Evolutionary conservation across 208 protist species (phyloP), one percentile per base, ranked within the genome.

Genomic region (Leishmania turanica): DNA sequence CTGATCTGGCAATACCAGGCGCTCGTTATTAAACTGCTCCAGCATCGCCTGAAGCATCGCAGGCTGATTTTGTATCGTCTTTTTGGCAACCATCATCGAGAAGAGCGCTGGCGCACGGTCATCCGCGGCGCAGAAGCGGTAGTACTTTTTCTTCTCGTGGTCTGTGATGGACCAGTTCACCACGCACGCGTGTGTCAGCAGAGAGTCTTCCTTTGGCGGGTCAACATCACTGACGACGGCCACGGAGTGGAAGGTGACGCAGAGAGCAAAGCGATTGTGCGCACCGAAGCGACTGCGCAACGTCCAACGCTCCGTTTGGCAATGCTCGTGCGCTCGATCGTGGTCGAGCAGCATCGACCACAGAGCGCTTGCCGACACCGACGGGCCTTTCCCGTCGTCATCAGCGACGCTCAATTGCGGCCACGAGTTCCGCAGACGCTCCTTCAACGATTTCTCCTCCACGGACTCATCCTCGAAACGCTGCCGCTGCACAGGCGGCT

Each of bases 91-190:
- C 47, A 95, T 79, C 58, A 83, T 86, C 71, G 84, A 81, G 40
- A 88, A 64, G 8, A 93, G 75, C 40, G 87, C 74, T 1, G 91
- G 89, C 24, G 88, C 75, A 34, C 88, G 86, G 31, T 85, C 69
- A 74, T 93, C 91, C 3, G 88, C 45, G n/a, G 85, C 77, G 75
- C 84, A 87, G 82, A 92, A 95, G 4, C 89, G 89, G 69, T 92
- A 93, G 71, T 91, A 90, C 73, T 87, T 85, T 34, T 84, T 78
- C n/a, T 75, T 71, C 27, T 86, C 74, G 77, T 91, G 82, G 78
- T 93, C 91, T 7, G 88, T 84, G 68, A 95, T 83, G 24, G 87
- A 87, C 91, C 91, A 95, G 11, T 87, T 84, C 40, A 94, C 74
- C 7, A 77, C 79, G 19, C 60, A 77, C 11, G 79, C 83, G 65